Conservation (phyloP, 805 yeast genomes). For the Lachancea lanzarotensis region DNA sequence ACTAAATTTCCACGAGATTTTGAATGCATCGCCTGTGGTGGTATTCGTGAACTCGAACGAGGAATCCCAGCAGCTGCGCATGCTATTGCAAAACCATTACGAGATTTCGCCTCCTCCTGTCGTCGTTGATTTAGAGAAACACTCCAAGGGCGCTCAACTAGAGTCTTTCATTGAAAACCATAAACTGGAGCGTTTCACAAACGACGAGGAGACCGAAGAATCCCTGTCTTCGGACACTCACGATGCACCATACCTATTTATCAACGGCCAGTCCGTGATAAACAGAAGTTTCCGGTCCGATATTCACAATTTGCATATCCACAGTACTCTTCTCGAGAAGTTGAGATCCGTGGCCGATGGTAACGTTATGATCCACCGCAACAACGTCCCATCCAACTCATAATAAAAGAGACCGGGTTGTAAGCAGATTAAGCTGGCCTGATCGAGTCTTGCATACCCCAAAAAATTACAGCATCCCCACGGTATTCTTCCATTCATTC, state of each 20-base stretch:
- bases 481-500: no score
- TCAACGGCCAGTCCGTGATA: constrained; percentile 22
- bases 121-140: constrained; percentile 76
- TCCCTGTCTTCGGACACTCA: not conserved
- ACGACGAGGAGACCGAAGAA: constrained; percentile 2
- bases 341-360: constrained; percentile 17
- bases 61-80: constrained; percentile 60
- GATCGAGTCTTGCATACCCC: not conserved
- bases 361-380: constrained; percentile 17
- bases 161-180: constrained; percentile 49
- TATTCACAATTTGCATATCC: constrained; percentile 14
- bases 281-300: constrained; percentile 13
- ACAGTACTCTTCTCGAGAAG: constrained; percentile 15
- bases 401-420: constrained; percentile 6
- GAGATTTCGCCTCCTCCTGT: constrained; percentile 62
- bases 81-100: constrained; percentile 53
- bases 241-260: constrained; percentile 22
- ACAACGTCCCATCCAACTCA: constrained; percentile 23
- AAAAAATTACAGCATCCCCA: no score
- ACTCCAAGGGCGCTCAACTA: constrained; percentile 60
- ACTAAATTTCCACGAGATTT: constrained; percentile 41
- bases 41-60: constrained; percentile 54
- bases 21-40: constrained; percentile 58
- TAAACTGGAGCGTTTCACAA: not conserved
- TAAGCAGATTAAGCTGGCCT: not conserved